A percentile compares a stretch with the other conserved stretches of the same genome.
Conservation (phyloP, 202 grass and related monocot species). For the Zoysia matrella region DNA sequence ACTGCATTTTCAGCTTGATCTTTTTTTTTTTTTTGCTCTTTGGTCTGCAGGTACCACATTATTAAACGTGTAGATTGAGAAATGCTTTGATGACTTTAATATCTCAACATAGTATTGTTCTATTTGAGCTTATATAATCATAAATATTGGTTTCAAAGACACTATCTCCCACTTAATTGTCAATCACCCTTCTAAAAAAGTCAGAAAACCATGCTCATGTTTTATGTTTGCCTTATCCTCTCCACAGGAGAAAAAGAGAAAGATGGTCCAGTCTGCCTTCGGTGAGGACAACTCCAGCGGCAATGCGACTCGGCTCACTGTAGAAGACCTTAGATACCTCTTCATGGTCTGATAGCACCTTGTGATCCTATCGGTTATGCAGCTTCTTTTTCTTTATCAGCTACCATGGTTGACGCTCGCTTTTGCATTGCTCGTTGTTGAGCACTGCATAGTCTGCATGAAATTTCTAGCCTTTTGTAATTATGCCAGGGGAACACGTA, state of each 20-base stretch:
- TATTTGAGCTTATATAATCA: neutral
- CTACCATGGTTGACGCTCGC: neutral
- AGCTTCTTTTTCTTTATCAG: neutral
- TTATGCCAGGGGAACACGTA: neutral
- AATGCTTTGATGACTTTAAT: neutral
- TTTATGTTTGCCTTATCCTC: neutral
- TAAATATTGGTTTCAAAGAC: neutral
- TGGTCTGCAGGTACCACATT: neutral
- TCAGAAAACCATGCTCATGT: neutral
- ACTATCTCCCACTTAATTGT: neutral
- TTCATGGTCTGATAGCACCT: constrained; percentile 53
- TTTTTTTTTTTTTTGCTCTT: neutral
- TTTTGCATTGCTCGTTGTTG: constrained; percentile 1
- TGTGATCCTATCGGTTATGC: neutral
- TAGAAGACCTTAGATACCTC: constrained; percentile 81
- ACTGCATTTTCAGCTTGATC: constrained; percentile 2
- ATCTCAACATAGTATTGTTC: neutral
- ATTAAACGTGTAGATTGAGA: neutral
- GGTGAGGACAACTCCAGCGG: constrained; percentile 64
- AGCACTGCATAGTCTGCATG: neutral
- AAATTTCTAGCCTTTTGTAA: constrained; percentile 6
- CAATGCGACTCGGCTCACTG: constrained; percentile 64
- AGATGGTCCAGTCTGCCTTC: constrained; percentile 79
- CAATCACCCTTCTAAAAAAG: neutral
- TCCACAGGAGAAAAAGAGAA: constrained; percentile 78